Base-by-base conservation (phyloP, 78 protist species). In the Andalucia godoyi region DNA sequence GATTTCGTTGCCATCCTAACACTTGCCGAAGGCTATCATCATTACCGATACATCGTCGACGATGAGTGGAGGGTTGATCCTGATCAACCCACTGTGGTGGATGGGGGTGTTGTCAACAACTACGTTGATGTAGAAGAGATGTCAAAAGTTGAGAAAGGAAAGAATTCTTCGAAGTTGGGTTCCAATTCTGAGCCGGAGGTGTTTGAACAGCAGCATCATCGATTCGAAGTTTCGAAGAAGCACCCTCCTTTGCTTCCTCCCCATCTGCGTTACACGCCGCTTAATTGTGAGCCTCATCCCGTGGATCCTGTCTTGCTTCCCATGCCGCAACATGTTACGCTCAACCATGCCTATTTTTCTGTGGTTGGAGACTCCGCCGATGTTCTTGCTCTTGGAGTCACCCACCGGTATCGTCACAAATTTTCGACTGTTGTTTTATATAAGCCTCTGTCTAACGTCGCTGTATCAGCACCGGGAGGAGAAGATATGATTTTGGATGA, bases 171-270 rank as follows among this genome's bases (percentile, higher is more conserved):
- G n/a, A n/a, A n/a, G n/a, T n/a, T n/a, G n/a, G n/a, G n/a, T n/a
- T n/a, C n/a, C n/a, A n/a, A n/a, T n/a, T n/a, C n/a, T n/a, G n/a
- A n/a, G n/a, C n/a, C n/a, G n/a, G n/a, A n/a, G n/a, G n/a, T n/a
- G n/a, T 55, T 29, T 55, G 60, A 21, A 21, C 65, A 71, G 46
- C 34, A 5, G 8, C 36, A 60, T 13, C 3, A 4, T 23, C 51
- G 23, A 9, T 67, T 81, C 15, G 80, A 61, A 0, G 57, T 46
- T 21, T 70, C 62, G 53, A 51, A 79, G 45, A 74, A 79, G 50
- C 79, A 82, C 30, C 95, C 95, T 18, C 90, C 90, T 2, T 57
- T 75, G 37, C 53, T 90, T 34, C 95, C 95, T 23, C 89, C 95
- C 10, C 91, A 90, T 57, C 74, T 90, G 50, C 33, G 76, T n/a